Evolutionary conservation across 306 rosid genomes (phyloP).

Genomic region (Adenanthera pavonina): DNA sequence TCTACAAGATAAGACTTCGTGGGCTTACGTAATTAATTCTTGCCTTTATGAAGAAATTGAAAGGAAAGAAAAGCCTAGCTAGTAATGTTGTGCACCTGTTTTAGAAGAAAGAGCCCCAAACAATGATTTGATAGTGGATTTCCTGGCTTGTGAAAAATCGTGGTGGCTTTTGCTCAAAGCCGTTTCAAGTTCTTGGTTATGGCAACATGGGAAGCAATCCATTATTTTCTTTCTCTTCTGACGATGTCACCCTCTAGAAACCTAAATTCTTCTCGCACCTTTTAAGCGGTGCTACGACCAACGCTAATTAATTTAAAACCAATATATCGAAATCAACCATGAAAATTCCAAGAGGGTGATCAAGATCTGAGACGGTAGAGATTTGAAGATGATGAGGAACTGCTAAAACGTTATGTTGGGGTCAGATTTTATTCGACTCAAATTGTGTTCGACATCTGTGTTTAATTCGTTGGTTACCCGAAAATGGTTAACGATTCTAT

Average conservation of each 20-base stretch:
- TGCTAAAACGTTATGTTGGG: background rate
- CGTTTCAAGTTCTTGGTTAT: background rate
- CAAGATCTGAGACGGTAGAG: background rate
- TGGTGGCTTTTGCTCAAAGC: background rate
- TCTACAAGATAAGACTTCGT: background rate
- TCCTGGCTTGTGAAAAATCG: conserved; percentile 21
- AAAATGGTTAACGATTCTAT: background rate
- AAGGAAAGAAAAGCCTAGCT: background rate
- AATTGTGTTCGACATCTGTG: background rate
- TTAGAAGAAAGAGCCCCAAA: conserved; percentile 49
- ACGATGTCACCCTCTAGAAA: background rate
- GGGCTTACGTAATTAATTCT: background rate
- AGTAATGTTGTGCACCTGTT: conserved; percentile 44
- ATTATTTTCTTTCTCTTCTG: conserved; percentile 27
- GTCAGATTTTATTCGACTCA: background rate
- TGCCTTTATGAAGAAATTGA: background rate
- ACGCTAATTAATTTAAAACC: background rate
- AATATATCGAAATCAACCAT: too few relatives aligned
- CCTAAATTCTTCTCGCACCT: background rate
- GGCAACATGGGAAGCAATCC: conserved; percentile 58
- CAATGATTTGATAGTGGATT: conserved; percentile 49
- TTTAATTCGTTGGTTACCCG: background rate
- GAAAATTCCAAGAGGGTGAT: background rate
- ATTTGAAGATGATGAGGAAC: background rate
- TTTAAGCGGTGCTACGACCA: background rate